Conservation (phyloP, 208 protist genomes). For the Leishmania arabica region DNA sequence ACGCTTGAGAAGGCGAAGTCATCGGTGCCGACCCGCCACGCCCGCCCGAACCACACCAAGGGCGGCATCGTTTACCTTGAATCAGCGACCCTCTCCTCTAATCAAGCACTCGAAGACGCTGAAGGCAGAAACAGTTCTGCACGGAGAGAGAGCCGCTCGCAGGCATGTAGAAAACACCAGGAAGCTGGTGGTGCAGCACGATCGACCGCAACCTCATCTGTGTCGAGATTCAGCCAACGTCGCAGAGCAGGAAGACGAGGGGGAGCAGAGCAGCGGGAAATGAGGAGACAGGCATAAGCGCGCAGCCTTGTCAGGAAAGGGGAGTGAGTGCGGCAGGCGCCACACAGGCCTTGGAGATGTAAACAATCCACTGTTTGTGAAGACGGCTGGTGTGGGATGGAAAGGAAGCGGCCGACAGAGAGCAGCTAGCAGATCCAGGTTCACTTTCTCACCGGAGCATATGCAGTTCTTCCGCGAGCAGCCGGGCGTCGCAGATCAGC, state of each 20-base stretch:
- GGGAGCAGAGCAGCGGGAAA: background rate
- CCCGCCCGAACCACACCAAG: slow-evolving; percentile 67
- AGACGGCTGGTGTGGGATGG: background rate
- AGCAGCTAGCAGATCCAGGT: background rate
- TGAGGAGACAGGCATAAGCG: background rate
- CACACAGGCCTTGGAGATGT: background rate
- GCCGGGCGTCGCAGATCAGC: background rate
- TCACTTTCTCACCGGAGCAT: background rate
- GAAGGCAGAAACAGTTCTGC: background rate
- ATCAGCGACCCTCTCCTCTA: background rate
- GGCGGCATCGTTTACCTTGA: slow-evolving; percentile 55
- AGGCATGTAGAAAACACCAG: background rate
- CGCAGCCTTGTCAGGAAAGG: background rate
- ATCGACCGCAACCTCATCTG: background rate
- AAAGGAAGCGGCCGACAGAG: background rate
- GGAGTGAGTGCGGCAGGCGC: too few species aligned
- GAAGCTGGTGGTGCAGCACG: background rate
- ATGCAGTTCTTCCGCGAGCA: background rate
- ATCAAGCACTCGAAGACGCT: background rate
- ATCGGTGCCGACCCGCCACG: slow-evolving; percentile 75
- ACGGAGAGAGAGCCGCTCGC: background rate
- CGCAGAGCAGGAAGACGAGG: background rate
- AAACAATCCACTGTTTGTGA: background rate
- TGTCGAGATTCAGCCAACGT: background rate
- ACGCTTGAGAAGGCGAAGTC: slow-evolving; percentile 76